phyloP scores from a whole-genome alignment of 169 alveolate genomes.

The Plasmodium relictum region DNA sequence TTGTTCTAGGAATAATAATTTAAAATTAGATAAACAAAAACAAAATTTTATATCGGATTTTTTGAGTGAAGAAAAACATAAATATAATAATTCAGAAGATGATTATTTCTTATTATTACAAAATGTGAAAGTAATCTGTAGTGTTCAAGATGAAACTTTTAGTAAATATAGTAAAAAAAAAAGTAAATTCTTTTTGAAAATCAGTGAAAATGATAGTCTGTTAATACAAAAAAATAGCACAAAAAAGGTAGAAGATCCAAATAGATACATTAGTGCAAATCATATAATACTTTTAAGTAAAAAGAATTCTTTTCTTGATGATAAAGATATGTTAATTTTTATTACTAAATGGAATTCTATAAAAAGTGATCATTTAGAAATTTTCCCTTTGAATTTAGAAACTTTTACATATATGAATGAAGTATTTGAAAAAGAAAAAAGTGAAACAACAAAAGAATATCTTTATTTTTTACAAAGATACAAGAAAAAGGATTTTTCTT shows the following conservation, averaged over 20 bases:
- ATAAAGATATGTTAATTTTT: conserved; percentile 15
- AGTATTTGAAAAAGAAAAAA: conserved; percentile 17
- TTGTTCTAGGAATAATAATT: neutral
- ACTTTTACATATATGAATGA: conserved; percentile 46
- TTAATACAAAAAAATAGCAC: conserved; percentile 23
- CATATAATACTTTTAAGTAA: conserved; percentile 41
- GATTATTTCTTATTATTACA: conserved; percentile 23
- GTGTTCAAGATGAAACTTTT: conserved; percentile 1
- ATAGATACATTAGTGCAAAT: conserved; percentile 21
- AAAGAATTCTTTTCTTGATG: neutral
- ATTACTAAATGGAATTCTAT: conserved; percentile 33
- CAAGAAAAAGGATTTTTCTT: conserved; percentile 14
- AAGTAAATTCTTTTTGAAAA: conserved; percentile 23
- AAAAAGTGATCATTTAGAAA: conserved; percentile 33
- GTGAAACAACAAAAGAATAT: conserved; percentile 12
- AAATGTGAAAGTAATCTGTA: conserved; percentile 18
- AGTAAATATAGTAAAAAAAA: neutral
- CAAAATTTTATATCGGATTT: neutral
- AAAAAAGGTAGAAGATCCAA: neutral
- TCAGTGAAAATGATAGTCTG: neutral
- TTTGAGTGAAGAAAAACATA: neutral
- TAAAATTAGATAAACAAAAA: neutral
- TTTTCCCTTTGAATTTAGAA: conserved; percentile 31
- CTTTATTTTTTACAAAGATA: conserved; percentile 22
- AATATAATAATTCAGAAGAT: conserved; percentile 14